Base-by-base conservation (phyloP, 176 grass and related monocot species). In the Alopecurus myosuroides region DNA sequence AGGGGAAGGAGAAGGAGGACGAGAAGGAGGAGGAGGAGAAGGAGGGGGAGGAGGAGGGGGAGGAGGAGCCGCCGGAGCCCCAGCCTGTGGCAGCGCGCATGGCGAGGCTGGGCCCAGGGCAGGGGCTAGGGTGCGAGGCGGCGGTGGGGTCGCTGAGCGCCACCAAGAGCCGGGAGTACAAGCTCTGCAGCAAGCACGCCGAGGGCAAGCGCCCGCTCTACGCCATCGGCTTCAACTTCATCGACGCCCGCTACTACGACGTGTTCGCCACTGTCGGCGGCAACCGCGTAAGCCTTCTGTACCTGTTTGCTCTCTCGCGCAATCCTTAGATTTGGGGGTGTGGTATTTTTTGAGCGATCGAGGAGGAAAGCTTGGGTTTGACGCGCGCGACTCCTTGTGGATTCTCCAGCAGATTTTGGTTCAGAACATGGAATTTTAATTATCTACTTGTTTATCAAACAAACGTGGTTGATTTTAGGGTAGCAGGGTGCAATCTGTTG, bases 191-290 rank as follows among this genome's bases (percentile, higher is more conserved):
- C 75, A 92, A 84, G 84, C 82, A 92, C 68, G 80, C 71, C 25
- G 91, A 95, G 86, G 96, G 96, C 41, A 98, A 94, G 84, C 77
- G 84, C 55, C 93, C 93, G 41, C 86, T 95, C 74, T 98, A 98
- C 57, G 93, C 91, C 79, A 95, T 98, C 74, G 89, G 88, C 48
- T 98, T 98, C 83, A 98, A 98, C 79, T 98, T 98, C 91, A 61
- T 95, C 64, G 93, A 95, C 37, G 88, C 88, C 34, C 80, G 89
- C 77, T 98, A 95, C 80, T 95, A 94, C 56, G 91, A 98, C 72
- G 81, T 98, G 73, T 95, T 98, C 63, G 93, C 96, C 56, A 93
- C 91, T 11, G 91, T 89, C 48, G 88, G 89, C 41, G 88, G 91
- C 31, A 94, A 93, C 44, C 89, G 86, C n/a, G 93, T 98, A 79